Evolutionary conservation across 2,329 filamentous ascomycete genomes (phyloP), one percentile per base, ranked within the genome.

Genomic region (Talaromyces sp.): DNA sequence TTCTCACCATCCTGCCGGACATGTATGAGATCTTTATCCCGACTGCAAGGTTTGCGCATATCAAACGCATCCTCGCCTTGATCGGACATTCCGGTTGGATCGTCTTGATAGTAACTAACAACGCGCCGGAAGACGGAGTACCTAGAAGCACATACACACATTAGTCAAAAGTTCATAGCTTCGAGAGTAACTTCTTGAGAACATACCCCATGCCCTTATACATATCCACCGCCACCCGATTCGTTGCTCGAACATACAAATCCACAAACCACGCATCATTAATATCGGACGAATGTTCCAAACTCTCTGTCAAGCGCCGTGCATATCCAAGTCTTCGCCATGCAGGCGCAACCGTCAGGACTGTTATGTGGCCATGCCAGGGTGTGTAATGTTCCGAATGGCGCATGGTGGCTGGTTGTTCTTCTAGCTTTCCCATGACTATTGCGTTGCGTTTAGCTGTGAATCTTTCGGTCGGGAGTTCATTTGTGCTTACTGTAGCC

Each of bases 361-460:
- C 95, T 4, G 95, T 99, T 73, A 99, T 96, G 78, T 99, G 95
- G 21, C 92, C 93, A 79, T 99, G 95, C 91, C 92, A 98, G n/a
- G 93, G 93, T n/a, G 96, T 88, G 79, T 96, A 96, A 79, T 97
- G 92, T 71, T 88, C 84, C 57, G 91, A 95, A 71, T 87, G 87
- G 64, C 86, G 83, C 74, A 90, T 85, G 60, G 87, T 86, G 50
- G 90, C 82, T 16, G 90, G 89, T 61, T 92, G 96, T 67, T 92
- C 88, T 81, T 98, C 93, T 65, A 96, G 85, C 80, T 99, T 99
- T 73, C 93, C 95, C 86, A 99, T 96, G 74, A 99, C 93, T 96
- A 67, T 59, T 44, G 57, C 31, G 21, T 33, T 11, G 9, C 18
- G 18, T 11, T 57, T 40, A 62, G 44, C 31, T 50, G 50, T n/a